Base-by-base conservation (phyloP, 305 asterid species). In the Solanum hybrid region DNA sequence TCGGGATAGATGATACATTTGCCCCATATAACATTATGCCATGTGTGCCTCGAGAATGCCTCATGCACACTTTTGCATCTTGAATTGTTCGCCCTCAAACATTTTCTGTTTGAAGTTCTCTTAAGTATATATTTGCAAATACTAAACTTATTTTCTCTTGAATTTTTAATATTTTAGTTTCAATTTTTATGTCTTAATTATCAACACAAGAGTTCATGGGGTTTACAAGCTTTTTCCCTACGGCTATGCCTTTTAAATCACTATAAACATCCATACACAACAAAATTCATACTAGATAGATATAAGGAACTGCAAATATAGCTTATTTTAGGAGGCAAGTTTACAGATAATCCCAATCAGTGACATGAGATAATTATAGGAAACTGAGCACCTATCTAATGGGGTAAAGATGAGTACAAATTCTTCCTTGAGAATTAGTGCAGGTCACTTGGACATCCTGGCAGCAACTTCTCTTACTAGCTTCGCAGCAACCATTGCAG, bases 401-500 rank as follows among this genome's bases (percentile, higher is more conserved):
- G 87, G 22, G 87, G 60, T 46, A 46, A 51, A 46, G 66, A 29
- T 29, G 42, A 84, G 87, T 9, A 84, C 66, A 46, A 27, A 27
- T 51, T 71, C 75, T 3, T 84, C 75, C 75, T 84, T 51, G 3
- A 22, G n/a, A 26, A 29, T 37, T 16, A 32, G 29, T 17, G 71
- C 34, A 27, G 84, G 29, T 95, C 94, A 97, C 87, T 94, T 96
- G n/a, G 99, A 98, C 90, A 98, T 98, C 97, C 93, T 98, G 40
- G 98, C 99, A 22, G 98, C 91, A 75, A 96, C 91, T 92, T 96
- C 99, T 92, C 99, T 92, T 34, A 96, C 99, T 26, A 98, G 94
- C 91, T 98, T 98, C 31, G 97, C 98, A 88, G 99, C 99, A 90
- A 96, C 99, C 99, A 98, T 98, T 38, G 95, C 99, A n/a, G 99